Evolutionary conservation across 805 yeast genomes (phyloP), one percentile per base, ranked within the genome.

Genomic region (Sugiyamaella qingdaonensis): DNA sequence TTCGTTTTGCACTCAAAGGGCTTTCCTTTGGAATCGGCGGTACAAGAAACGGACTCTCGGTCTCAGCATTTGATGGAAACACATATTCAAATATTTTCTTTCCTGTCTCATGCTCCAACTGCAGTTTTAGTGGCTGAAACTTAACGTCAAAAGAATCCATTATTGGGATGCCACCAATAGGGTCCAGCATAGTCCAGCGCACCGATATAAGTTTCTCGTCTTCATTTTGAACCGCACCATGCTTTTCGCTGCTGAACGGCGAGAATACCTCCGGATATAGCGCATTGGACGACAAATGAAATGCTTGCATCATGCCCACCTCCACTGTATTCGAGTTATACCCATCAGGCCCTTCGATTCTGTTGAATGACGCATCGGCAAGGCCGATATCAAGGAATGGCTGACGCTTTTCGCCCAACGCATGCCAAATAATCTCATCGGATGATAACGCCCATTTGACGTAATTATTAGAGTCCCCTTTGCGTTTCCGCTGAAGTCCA

Each of bases 121-220:
- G 86, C 2, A 92, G 61, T 55, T 80, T 81, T 56, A 91, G 61
- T 0, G 96, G 96, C 49, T 78, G 76, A 14, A 88, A 66, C 1
- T 70, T 67, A 16, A 88, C 73, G 35, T 79, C 79, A 21, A 88
- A 83, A 48, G 77, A 72, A 54, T 81, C 82, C 70, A 91, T 74
- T 21, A 91, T 83, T n/a, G 86, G 79, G 48, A 91, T 89, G 10
- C 98, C 98, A 32, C 97, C 98, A 52, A 92, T 85, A 0, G 95
- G 89, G 51, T 79, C 81, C 49, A 85, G 79, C 83, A 86, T 80
- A n/a, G 81, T 78, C 98, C 98, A 91, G 10, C 70, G 64, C 1
- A 83, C 67, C 5, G 69, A 67, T 7, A 84, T 65, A 55, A 80
- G 67, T 43, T 64, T 62, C n/a, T 49, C 51, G 46, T 37, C 16